Percentiles rank a stretch among this genome's conserved stretches.
Conservation (phyloP, 2,329 filamentous ascomycete genomes). For the Aureobasidium uvarum region DNA sequence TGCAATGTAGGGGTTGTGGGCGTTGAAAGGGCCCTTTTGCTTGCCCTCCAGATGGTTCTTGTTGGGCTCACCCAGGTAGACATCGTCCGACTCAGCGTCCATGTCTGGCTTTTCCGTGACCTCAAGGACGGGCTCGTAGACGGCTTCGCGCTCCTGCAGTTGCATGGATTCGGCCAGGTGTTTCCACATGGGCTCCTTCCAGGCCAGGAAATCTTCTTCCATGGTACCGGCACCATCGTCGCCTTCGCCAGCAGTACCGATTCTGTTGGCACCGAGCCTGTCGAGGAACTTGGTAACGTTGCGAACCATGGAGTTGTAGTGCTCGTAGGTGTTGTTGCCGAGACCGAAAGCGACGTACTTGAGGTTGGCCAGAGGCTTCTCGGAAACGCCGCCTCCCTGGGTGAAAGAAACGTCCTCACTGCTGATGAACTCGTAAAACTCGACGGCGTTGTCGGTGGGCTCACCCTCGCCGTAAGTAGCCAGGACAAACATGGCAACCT, state of each 20-base stretch:
- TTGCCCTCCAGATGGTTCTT: constrained; percentile 80
- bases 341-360: constrained; percentile 73
- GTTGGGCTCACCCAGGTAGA: constrained; percentile 87
- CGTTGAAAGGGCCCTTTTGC: constrained; percentile 86
- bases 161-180: constrained; percentile 79
- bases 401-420: constrained; percentile 79
- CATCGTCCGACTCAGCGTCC: constrained; percentile 69
- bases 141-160: constrained; percentile 89
- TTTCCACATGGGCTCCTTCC: constrained; percentile 99
- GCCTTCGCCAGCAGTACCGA: constrained; percentile 88
- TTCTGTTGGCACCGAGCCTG: constrained; percentile 77
- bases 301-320: constrained; percentile 98
- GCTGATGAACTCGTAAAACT: constrained; percentile 96
- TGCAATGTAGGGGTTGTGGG: constrained; percentile 84
- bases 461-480: constrained; percentile 98
- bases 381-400: constrained; percentile 59
- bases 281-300: constrained; percentile 78
- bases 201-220: constrained; percentile 98
- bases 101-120: constrained; percentile 68
- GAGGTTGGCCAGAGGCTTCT: constrained; percentile 74
- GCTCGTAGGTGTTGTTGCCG: constrained; percentile 55
- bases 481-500: constrained; percentile 90
- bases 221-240: constrained; percentile 98
- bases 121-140: constrained; percentile 90
- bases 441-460: constrained; percentile 96